Percentiles rank a stretch among this genome's conserved stretches.
phyloP scores from a whole-genome alignment of 371 early-diverging fungal species.

The Mortierella sp. region DNA sequence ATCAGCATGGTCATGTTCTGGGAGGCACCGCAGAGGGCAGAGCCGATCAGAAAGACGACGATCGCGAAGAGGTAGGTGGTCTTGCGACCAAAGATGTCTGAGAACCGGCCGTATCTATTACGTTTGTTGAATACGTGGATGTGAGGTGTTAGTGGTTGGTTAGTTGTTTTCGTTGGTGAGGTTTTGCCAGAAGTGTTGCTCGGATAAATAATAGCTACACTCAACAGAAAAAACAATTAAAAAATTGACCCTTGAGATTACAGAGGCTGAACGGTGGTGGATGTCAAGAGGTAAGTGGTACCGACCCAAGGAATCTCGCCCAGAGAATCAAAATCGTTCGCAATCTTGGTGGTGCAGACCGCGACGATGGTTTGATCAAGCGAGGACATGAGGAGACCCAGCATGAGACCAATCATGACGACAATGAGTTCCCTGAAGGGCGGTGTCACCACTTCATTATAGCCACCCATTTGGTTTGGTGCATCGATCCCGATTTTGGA shows the following conservation, averaged over 20 bases:
- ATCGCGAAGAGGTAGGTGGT: constrained; percentile 68
- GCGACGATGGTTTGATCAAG: constrained; percentile 82
- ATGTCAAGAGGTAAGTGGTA: constrained; percentile 71
- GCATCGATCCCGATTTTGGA: neutral
- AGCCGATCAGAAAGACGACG: constrained; percentile 70
- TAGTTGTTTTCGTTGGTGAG: neutral
- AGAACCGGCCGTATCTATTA: constrained; percentile 4
- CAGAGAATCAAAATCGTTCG: constrained; percentile 68
- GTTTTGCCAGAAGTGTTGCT: neutral
- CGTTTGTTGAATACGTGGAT: neutral
- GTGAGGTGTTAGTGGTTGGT: neutral
- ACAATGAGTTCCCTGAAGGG: constrained; percentile 37
- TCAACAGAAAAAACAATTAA: neutral
- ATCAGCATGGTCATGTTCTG: constrained; percentile 74
- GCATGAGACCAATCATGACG: constrained; percentile 53
- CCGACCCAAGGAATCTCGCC: constrained; percentile 74
- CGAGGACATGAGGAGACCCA: constrained; percentile 74
- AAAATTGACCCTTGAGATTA: neutral
- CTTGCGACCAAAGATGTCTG: constrained; percentile 77
- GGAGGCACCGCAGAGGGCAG: constrained; percentile 72
- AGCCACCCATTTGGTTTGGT: neutral
- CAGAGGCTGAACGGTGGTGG: constrained; percentile 63
- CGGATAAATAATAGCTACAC: neutral
- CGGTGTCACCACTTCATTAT: constrained; percentile 8
- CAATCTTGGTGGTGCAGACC: constrained; percentile 64